These are phyloP conservation scores for Epichloe coenophiala DNA, from an alignment of 2,329 filamentous ascomycete species.

Conservation along the genomic window DNA sequence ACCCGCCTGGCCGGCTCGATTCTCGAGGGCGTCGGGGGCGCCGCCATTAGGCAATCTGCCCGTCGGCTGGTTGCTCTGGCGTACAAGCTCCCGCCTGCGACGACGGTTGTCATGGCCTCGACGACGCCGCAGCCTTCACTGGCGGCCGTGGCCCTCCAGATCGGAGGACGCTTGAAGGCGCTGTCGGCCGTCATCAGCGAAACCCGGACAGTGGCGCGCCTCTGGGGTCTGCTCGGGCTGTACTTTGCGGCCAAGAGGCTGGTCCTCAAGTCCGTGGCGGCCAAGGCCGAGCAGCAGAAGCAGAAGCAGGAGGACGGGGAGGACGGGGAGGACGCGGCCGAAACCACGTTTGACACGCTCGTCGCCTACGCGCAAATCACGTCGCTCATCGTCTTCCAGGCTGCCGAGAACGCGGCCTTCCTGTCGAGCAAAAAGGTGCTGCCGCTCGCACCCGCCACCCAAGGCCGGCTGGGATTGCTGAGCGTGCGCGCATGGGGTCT, in stretches of 20 bases:
- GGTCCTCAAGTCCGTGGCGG: slow-evolving; percentile 17
- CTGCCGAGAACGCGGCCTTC: slow-evolving; percentile 73
- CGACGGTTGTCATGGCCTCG: slow-evolving; percentile 31
- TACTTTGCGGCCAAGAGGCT: slow-evolving; percentile 51
- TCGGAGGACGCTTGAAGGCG: slow-evolving; percentile 40
- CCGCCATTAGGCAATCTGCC: slow-evolving; percentile 41
- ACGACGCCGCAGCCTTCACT: slow-evolving; percentile 20
- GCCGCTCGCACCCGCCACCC: slow-evolving; percentile 38
- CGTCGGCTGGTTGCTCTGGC: slow-evolving; percentile 39
- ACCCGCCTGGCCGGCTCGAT: slow-evolving; percentile 40
- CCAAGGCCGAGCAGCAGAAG: slow-evolving; percentile 2
- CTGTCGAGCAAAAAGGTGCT: slow-evolving; percentile 66
- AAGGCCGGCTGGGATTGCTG: slow-evolving; percentile 52
- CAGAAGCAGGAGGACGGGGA: slow-evolving; percentile 4
- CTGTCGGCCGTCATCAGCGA: slow-evolving; percentile 57
- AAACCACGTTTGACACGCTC: slow-evolving; percentile 25
- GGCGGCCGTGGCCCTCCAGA: slow-evolving; percentile 31
- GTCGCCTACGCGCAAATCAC: slow-evolving; percentile 57
- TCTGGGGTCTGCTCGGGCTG: slow-evolving; percentile 67
- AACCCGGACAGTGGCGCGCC: slow-evolving; percentile 55
- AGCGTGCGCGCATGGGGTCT: slow-evolving; percentile 69
- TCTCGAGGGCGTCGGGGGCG: slow-evolving; percentile 39
- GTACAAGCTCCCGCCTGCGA: slow-evolving; percentile 35
- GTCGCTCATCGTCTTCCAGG: slow-evolving; percentile 57
- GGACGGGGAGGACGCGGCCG: slow-evolving; percentile 8